Evolutionary conservation across 2,329 filamentous ascomycete genomes (phyloP).

Genomic region (Tympanopsis confertula): DNA sequence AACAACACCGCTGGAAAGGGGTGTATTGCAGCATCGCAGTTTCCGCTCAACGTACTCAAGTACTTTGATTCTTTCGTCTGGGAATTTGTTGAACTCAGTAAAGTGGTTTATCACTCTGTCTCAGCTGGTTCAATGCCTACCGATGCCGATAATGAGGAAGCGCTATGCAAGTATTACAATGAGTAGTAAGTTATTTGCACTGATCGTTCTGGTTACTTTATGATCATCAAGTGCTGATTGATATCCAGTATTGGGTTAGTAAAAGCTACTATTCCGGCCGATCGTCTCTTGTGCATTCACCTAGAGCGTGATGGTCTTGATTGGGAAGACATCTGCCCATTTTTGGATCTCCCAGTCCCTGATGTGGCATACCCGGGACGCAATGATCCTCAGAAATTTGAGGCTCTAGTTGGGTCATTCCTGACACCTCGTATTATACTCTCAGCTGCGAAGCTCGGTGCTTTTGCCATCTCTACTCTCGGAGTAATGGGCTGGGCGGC

Average conservation of each 20-base stretch:
- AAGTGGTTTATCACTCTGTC: neutral
- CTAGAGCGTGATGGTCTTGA: neutral
- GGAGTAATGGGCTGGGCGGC: no score
- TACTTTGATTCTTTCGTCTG: slow-evolving; percentile 9
- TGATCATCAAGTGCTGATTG: neutral
- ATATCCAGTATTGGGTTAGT: neutral
- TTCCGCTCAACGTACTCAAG: slow-evolving; percentile 13
- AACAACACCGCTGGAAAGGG: slow-evolving; percentile 11
- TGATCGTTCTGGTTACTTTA: no score
- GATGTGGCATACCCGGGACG: neutral
- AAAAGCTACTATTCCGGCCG: neutral
- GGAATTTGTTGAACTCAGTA: neutral
- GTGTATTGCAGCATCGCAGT: neutral
- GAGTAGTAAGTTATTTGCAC: neutral
- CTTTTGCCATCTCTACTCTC: no score
- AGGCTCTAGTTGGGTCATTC: no score
- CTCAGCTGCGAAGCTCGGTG: no score
- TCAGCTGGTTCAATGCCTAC: neutral
- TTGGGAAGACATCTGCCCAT: neutral
- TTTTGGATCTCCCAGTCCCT: neutral
- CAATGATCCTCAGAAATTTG: neutral
- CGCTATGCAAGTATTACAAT: neutral
- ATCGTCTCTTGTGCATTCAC: neutral
- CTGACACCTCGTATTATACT: no score
- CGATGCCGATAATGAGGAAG: neutral